Evolutionary conservation across 2,329 filamentous ascomycete genomes (phyloP).

Genomic region (Cladobotryum mycophilum): DNA sequence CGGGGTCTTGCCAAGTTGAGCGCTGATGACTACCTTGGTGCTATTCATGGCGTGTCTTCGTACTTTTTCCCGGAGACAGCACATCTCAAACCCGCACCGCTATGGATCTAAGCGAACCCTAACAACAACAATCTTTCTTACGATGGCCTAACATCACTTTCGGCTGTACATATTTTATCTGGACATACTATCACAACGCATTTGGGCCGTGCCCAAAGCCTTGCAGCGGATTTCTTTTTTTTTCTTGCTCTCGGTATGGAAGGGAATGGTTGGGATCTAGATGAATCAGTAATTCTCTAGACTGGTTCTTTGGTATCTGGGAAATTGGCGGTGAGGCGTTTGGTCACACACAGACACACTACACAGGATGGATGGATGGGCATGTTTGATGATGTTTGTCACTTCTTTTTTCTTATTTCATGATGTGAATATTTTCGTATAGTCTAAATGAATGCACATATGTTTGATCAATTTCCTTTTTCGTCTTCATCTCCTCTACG

Average conservation of each 20-base stretch:
- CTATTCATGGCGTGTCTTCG: slow-evolving; percentile 65
- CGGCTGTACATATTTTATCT: slow-evolving; percentile 28
- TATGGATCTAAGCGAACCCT: slow-evolving; percentile 42
- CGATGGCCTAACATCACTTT: slow-evolving; percentile 4
- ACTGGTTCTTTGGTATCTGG: slow-evolving; percentile 1
- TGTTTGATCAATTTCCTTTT: neutral
- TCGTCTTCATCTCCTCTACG: neutral
- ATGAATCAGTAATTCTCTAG: neutral
- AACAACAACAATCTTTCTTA: neutral
- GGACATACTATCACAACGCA: slow-evolving; percentile 21
- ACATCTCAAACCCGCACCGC: slow-evolving; percentile 26
- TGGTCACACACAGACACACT: slow-evolving; percentile 14
- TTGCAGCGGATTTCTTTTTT: neutral
- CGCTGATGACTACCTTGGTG: slow-evolving; percentile 76
- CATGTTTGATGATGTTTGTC: slow-evolving; percentile 3
- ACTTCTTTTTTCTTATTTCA: slow-evolving; percentile 16
- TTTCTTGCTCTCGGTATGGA: neutral
- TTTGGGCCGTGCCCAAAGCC: neutral
- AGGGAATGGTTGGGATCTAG: neutral
- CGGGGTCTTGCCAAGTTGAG: slow-evolving; percentile 67
- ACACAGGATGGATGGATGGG: slow-evolving; percentile 9
- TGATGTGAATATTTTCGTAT: slow-evolving; percentile 21
- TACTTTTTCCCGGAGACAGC: slow-evolving; percentile 47
- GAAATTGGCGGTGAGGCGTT: slow-evolving; percentile 8
- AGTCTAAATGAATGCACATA: slow-evolving; percentile 6